Evolutionary conservation across 2,329 filamentous ascomycete species (phyloP).

Genomic region (Colletotrichum liriopes): DNA sequence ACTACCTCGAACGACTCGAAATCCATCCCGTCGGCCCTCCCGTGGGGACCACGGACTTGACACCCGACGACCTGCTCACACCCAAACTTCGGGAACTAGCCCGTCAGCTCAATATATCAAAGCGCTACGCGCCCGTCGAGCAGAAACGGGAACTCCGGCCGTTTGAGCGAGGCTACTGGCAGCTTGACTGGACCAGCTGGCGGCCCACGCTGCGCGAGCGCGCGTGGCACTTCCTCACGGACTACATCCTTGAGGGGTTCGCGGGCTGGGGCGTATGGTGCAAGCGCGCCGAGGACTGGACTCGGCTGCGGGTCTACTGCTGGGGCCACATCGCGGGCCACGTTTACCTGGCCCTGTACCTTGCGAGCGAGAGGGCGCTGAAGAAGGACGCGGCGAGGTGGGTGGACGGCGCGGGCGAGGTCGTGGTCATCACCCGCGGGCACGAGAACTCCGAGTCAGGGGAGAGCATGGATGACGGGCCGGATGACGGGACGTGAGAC

Average conservation of each 20-base stretch:
- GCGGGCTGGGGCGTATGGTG: conserved; percentile 80
- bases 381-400: conserved; percentile 73
- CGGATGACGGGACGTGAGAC: background rate
- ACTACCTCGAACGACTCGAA: conserved; percentile 54
- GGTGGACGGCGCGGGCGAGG: conserved; percentile 74
- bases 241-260: conserved; percentile 71
- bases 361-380: conserved; percentile 77
- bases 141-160: conserved; percentile 61
- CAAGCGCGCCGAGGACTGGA: conserved; percentile 59
- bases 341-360: conserved; percentile 81
- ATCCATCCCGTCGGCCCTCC: conserved; percentile 71
- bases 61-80: conserved; percentile 69
- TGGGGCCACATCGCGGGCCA: conserved; percentile 83
- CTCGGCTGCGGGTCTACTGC: conserved; percentile 77
- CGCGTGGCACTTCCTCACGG: conserved; percentile 75
- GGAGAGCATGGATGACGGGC: conserved; percentile 33
- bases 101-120: conserved; percentile 64
- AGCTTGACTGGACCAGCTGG: conserved; percentile 73
- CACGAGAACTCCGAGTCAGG: conserved; percentile 38
- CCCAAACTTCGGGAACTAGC: conserved; percentile 68
- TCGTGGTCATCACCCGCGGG: conserved; percentile 58
- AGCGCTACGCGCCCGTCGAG: conserved; percentile 66
- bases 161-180: conserved; percentile 86
- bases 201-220: conserved; percentile 60
- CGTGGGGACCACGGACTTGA: conserved; percentile 60